phyloP scores from a whole-genome alignment of 176 grass and related monocot genomes.

The Dactylis glomerata region DNA sequence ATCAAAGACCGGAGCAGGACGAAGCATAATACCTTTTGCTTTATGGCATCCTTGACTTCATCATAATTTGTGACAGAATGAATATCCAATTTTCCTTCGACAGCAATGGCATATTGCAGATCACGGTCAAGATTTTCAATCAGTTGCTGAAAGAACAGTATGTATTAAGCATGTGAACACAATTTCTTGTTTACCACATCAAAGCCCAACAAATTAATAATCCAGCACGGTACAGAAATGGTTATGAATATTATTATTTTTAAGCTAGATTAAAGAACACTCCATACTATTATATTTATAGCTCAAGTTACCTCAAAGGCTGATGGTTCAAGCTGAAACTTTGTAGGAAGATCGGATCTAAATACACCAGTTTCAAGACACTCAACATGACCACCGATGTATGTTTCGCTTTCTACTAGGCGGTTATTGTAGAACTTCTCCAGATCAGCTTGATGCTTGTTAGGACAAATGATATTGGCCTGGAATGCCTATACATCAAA shows the following conservation, averaged over 20 bases:
- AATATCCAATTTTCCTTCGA: conserved; percentile 93
- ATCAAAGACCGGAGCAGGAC: conserved; percentile 25
- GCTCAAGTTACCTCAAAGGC: conserved; percentile 72
- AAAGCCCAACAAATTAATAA: conserved; percentile 26
- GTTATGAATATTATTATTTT: neutral
- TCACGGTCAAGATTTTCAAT: conserved; percentile 96
- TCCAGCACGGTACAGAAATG: conserved; percentile 8
- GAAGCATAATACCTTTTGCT: conserved; percentile 63
- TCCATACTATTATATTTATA: conserved; percentile 22
- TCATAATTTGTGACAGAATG: conserved; percentile 89
- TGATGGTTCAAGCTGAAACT: conserved; percentile 84
- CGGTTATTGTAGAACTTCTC: conserved; percentile 92
- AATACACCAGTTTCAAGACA: conserved; percentile 99
- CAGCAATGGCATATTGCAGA: conserved; percentile 83
- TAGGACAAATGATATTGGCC: conserved; percentile 90
- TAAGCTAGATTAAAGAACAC: conserved; percentile 2
- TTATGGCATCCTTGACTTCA: conserved; percentile 93
- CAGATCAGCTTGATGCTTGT: conserved; percentile 89
- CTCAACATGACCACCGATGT: conserved; percentile 97
- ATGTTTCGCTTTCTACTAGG: conserved; percentile 97
- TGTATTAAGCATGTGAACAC: neutral
- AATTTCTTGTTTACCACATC: conserved; percentile 12
- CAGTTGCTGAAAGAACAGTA: conserved; percentile 66
- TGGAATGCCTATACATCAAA: conserved; percentile 78
- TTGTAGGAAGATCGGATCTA: conserved; percentile 96